A percentile compares a stretch with the other conserved stretches of the same genome.
phyloP scores from a whole-genome alignment of 305 asterid species.

The Fraxinus platypoda region DNA sequence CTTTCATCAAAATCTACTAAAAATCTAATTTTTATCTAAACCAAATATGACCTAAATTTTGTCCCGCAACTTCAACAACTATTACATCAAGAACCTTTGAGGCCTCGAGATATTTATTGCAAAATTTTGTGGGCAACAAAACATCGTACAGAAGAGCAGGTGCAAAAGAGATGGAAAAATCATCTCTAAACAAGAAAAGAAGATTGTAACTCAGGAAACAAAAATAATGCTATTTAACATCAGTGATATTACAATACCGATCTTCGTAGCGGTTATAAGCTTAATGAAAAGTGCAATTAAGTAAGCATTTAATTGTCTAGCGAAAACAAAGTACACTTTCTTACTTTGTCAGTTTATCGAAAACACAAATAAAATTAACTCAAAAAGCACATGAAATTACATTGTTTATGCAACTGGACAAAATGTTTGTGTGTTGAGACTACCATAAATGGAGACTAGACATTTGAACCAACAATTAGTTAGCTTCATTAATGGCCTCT shows the following conservation, averaged over 20 bases:
- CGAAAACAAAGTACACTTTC: too few relatives aligned
- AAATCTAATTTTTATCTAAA: too few relatives aligned
- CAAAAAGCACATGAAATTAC: neutral
- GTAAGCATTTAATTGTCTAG: too few relatives aligned
- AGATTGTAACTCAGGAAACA: neutral
- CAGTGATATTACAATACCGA: too few relatives aligned
- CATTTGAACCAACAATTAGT: neutral
- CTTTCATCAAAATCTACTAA: too few relatives aligned
- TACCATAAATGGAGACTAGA: neutral
- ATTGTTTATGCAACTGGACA: neutral
- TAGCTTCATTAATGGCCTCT: neutral
- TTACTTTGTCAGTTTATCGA: neutral
- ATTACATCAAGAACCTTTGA: neutral
- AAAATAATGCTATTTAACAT: too few relatives aligned
- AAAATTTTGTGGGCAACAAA: neutral
- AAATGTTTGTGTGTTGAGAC: neutral
- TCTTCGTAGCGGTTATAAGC: too few relatives aligned
- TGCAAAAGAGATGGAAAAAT: neutral
- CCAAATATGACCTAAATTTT: neutral
- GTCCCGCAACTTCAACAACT: neutral
- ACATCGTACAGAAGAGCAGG: neutral
- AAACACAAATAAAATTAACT: neutral
- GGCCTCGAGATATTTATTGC: neutral
- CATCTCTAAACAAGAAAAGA: neutral
- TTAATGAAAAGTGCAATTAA: too few relatives aligned